Evolutionary conservation across 768 basidiomycete species (phyloP).

Genomic region (Phylloporus arenicola): DNA sequence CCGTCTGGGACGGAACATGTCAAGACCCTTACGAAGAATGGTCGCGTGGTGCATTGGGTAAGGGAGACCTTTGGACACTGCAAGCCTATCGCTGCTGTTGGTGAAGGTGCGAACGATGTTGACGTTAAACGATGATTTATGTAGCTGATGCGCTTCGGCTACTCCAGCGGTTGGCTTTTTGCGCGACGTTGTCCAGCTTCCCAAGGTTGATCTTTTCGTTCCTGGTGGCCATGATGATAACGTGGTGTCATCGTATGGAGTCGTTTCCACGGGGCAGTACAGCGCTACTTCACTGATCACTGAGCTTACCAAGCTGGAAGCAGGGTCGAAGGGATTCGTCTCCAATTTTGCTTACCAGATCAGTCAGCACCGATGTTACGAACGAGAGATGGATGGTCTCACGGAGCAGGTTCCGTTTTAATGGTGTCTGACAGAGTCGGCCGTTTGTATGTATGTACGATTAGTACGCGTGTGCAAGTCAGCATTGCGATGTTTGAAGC

Average conservation of each 20-base stretch:
- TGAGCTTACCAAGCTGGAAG: conserved; percentile 41
- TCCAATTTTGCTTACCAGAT: conserved; percentile 57
- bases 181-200: conserved; percentile 40
- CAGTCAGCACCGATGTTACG: conserved; percentile 62
- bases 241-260: conserved; percentile 54
- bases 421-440: background rate
- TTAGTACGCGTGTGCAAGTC: background rate
- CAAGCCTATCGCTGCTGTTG: conserved; percentile 76
- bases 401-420: conserved; percentile 46
- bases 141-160: background rate
- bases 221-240: conserved; percentile 25
- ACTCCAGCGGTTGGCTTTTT: conserved; percentile 45
- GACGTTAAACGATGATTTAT: background rate
- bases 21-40: conserved; percentile 53
- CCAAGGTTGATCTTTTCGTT: conserved; percentile 40
- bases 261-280: conserved; percentile 57
- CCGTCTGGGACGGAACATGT: conserved; percentile 62
- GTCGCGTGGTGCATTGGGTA: conserved; percentile 75
- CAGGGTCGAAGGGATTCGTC: conserved; percentile 48
- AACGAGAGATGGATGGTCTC: conserved; percentile 57
- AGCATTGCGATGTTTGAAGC: background rate
- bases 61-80: conserved; percentile 84
- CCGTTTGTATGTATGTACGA: conserved; percentile 10
- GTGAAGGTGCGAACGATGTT: conserved; percentile 39
- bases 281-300: conserved; percentile 30